Evolutionary conservation across 306 rosid genomes (phyloP), one percentile per base, ranked within the genome.

Genomic region (Rosa persica): DNA sequence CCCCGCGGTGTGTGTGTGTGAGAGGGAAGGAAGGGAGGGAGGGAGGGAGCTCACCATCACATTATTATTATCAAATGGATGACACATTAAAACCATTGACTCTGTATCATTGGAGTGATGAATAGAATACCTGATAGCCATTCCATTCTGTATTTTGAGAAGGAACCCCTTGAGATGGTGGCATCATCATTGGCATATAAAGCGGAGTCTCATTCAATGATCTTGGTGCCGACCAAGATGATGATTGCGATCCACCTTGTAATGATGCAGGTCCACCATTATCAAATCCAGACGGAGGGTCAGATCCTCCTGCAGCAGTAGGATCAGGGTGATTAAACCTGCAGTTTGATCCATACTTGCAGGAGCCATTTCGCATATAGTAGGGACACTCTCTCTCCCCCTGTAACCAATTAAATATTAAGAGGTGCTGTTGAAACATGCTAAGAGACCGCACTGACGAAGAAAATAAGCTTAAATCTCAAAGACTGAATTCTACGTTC

Each of bases 321-420:
- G 99, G 99, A 81, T 96, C 98, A 20, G 99, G 99, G 78, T 96
- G 99, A 83, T 96, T 96, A 82, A 89, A 96, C 91, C 79, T 91
- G 88, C 99, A 93, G 93, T 86, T 89, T 13, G 88, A 79, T 72
- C 97, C 99, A 85, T 86, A 96, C 89, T 91, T 96, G 83, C 99
- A 96, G 74, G 96, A 93, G 75, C 98, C 98, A n/a, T 77, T 93
- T 64, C 92, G 93, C 98, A 96, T 96, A 85, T 96, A 96, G 76
- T 86, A 93, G 43, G 90, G 97, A 47, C 99, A 96, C 81, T 90
- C 99, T 83, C 70, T 96, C 84, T 87, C 96, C 22, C 92, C 97
- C 99, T 96, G 83, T 44, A 80, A 88, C 19, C 44, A 66, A n/a
- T 46, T 75, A 55, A 75, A 74, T 75, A 43, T 58, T 74, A 42